phyloP scores from a whole-genome alignment of 2,329 filamentous ascomycete genomes.

The Plectosphaerella cucumerina region DNA sequence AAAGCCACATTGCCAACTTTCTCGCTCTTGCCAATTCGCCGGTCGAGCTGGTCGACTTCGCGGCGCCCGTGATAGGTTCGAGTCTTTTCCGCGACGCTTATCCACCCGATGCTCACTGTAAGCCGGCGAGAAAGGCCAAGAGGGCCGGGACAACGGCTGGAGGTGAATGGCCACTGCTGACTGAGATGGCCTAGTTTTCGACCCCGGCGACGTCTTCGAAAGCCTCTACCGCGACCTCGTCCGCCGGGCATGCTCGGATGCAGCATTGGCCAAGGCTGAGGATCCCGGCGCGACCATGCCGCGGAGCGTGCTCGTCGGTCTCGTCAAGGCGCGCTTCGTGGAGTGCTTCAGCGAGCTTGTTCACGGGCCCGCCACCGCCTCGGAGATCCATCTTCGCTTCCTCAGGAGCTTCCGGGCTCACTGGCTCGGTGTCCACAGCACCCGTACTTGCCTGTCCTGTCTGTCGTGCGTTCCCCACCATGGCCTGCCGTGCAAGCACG shows the following conservation, averaged over 20 bases:
- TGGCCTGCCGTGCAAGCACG: background rate
- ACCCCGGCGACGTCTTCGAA: constrained; percentile 2
- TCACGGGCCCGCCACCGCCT: background rate
- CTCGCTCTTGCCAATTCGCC: background rate
- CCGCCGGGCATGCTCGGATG: background rate
- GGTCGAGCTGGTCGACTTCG: background rate
- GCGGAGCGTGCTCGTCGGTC: background rate
- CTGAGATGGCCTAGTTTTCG: constrained; percentile 2
- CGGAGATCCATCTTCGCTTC: background rate
- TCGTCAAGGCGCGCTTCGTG: background rate
- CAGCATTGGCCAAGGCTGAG: background rate
- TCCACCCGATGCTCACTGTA: constrained; percentile 1
- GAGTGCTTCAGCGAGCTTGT: background rate
- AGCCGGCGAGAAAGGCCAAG: background rate
- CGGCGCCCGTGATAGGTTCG: background rate
- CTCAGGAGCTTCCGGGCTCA: background rate
- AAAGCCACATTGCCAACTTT: background rate
- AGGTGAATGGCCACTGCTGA: background rate
- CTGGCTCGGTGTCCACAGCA: background rate
- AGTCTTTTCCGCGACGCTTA: constrained; percentile 5
- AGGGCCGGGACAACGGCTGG: no score
- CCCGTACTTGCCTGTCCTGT: background rate
- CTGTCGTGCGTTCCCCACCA: background rate
- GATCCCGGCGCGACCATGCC: background rate
- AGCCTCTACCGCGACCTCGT: constrained; percentile 3